Base-by-base conservation (phyloP, 2,329 filamentous ascomycete species). In the Fusarium stilboides region DNA sequence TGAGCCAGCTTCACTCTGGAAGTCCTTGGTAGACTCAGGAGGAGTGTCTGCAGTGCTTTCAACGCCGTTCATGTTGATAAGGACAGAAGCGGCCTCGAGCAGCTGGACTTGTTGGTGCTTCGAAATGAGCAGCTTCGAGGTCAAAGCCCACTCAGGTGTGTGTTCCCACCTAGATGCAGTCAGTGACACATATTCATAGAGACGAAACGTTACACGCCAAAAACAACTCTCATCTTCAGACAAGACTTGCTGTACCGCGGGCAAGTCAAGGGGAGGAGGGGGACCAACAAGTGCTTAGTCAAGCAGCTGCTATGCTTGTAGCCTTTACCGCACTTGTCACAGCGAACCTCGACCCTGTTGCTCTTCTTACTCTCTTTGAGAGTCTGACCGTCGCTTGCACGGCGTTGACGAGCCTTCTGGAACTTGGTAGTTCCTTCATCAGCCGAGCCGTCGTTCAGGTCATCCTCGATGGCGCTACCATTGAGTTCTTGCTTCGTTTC, bases 261-360 rank as follows among this genome's bases (percentile, higher is more conserved):
- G 67, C 68, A 70, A 78, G 74, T 77, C 40, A 79, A 80, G 78
- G 81, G 83, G 83, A 83, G 82, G 83, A 85, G 87, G 89, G 87
- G 85, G 87, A 97, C 96, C 89, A 91, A 98, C 96, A 98, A 92
- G 91, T 99, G 96, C 89, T 98, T 99, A 81, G 93, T 97, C 87
- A 99, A 90, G 90, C 96, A 99, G 86, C 96, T 98, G 90, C 94
- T 97, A 88, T 99, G 96, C 90, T 99, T 99, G 89, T 99, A 99
- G 84, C 94, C 94, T 88, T 99, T 99, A 82, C 95, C 95, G 86
- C 96, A 99, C 83, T 94, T 95, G 80, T 97, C 94, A 85, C 96
- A 99, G 82, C 92, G 94, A 79, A 99, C 89, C 81, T 98, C 95
- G 77, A 91, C 89, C 77, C 90, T 89, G 83, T 89, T 92, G 81